phyloP scores from a whole-genome alignment of 805 yeast species.

The Ogataea paradorogensis region DNA sequence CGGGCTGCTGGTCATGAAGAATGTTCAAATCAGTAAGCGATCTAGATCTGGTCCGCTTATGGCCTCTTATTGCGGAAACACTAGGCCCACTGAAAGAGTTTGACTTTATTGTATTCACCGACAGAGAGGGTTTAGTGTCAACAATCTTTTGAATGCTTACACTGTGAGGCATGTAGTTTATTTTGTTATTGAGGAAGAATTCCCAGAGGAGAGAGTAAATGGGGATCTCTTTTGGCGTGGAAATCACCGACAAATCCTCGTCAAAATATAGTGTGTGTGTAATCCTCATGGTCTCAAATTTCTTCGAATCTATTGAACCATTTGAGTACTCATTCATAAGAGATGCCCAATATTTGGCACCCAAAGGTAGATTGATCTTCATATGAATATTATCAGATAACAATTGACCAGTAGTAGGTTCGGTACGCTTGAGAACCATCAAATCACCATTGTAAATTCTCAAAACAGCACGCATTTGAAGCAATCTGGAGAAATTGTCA shows the following conservation, averaged over 20 bases:
- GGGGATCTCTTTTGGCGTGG: conserved; percentile 17
- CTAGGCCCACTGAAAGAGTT: conserved; percentile 5
- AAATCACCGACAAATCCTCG: conserved; percentile 26
- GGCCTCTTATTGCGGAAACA: conserved; percentile 22
- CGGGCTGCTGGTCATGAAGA: conserved; percentile 12
- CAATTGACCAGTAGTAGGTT: conserved; percentile 31
- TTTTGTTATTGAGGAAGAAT: conserved; percentile 20
- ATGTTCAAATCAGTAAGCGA: conserved; percentile 32
- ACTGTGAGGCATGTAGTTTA: conserved; percentile 26
- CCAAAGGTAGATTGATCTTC: conserved; percentile 30
- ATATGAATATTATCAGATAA: conserved; percentile 20
- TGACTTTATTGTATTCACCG: conserved; percentile 2
- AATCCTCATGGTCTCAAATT: conserved; percentile 25
- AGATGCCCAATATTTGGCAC: conserved; percentile 33
- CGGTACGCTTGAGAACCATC: conserved; percentile 25
- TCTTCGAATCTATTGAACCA: conserved; percentile 25
- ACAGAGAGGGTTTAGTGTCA: background rate
- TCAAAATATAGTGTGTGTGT: conserved; percentile 30
- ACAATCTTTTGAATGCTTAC: conserved; percentile 17
- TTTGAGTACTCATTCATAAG: conserved; percentile 31
- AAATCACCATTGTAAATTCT: conserved; percentile 23
- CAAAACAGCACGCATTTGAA: conserved; percentile 29
- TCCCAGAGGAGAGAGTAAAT: conserved; percentile 34
- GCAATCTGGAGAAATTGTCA: conserved; percentile 26
- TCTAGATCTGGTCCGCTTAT: conserved; percentile 35